Evolutionary conservation across 164 flowering plant genomes (phyloP).

Genomic region (Euptelea pleiosperma): DNA sequence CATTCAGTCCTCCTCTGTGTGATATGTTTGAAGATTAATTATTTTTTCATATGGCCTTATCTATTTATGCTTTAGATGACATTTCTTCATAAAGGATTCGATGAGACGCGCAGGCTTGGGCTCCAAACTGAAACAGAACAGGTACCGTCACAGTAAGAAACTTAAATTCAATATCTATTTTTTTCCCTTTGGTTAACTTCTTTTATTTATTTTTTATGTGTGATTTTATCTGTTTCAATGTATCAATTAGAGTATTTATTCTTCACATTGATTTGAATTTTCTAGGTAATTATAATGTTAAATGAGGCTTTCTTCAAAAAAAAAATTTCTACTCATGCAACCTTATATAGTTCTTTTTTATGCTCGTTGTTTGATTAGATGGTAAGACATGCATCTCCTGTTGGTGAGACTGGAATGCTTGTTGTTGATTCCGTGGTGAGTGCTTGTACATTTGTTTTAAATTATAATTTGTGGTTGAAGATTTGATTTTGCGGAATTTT

Average conservation of each 20-base stretch:
- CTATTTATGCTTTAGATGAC: slow-evolving; percentile 44
- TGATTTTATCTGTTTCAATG: neutral
- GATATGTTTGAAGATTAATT: neutral
- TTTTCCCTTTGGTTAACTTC: neutral
- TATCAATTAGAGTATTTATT: neutral
- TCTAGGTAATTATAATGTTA: neutral
- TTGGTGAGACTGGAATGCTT: slow-evolving; percentile 93
- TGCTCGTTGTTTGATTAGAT: slow-evolving; percentile 42
- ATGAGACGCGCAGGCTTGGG: slow-evolving; percentile 94
- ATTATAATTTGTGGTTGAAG: too few relatives aligned
- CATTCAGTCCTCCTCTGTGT: neutral
- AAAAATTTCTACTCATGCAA: neutral
- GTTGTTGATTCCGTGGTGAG: slow-evolving; percentile 95
- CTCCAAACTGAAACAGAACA: slow-evolving; percentile 82
- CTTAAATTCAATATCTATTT: too few relatives aligned
- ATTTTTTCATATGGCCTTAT: slow-evolving; percentile 1
- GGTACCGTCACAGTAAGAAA: too few relatives aligned
- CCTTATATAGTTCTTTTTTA: neutral
- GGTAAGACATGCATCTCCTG: slow-evolving; percentile 82
- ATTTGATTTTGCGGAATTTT: neutral
- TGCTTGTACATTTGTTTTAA: neutral
- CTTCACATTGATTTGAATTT: neutral
- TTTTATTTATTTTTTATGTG: neutral
- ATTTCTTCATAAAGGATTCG: slow-evolving; percentile 92
- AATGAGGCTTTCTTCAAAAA: neutral